These are phyloP conservation scores for Aegilops longissima DNA, from an alignment of 176 grass and related monocot genomes.

Conservation along the genomic window DNA sequence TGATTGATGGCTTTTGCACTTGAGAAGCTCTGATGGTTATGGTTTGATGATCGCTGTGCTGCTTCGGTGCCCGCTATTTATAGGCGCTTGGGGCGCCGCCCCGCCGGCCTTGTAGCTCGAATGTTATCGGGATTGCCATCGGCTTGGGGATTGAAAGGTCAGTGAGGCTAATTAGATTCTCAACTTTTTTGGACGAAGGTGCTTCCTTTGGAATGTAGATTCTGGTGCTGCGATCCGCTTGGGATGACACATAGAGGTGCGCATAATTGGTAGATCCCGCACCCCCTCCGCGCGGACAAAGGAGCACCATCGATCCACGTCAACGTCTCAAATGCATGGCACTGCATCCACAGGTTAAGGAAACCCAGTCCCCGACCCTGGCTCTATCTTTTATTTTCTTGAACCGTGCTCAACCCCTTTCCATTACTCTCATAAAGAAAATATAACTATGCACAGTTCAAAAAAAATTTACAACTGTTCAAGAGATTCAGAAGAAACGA, in stretches of 20 bases:
- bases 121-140: neutral
- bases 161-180: neutral
- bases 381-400: no score
- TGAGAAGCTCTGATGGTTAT: constrained; percentile 22
- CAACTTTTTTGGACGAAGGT: neutral
- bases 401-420: no score
- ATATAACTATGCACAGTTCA: no score
- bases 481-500: no score
- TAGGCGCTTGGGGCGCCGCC: constrained; percentile 12
- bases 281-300: neutral
- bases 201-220: constrained; percentile 11
- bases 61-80: constrained; percentile 40
- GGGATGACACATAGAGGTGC: neutral
- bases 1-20: neutral
- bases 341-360: neutral
- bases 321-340: neutral
- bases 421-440: no score
- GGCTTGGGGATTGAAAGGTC: constrained; percentile 2
- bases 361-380: no score
- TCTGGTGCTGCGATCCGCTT: neutral
- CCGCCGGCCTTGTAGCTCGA: neutral
- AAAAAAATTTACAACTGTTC: no score
- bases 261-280: no score
- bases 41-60: constrained; percentile 23
- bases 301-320: neutral